Conservation (phyloP, 768 basidiomycete genomes). For the Leccinum boreale region DNA sequence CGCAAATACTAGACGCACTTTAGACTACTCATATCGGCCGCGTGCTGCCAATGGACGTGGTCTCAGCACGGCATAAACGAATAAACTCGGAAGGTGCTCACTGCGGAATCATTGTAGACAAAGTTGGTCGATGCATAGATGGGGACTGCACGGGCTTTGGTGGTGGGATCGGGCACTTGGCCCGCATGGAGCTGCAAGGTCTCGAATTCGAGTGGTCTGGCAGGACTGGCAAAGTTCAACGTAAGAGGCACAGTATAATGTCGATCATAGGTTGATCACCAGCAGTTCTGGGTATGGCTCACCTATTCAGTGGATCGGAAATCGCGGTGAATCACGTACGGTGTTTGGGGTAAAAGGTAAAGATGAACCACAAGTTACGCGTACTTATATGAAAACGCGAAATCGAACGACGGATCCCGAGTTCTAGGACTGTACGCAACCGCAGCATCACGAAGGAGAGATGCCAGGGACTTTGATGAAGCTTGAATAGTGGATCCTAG, state of each 20-base stretch:
- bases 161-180: conserved; percentile 47
- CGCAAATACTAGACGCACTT: conserved; percentile 22
- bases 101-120: conserved; percentile 54
- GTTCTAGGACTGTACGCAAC: conserved; percentile 3
- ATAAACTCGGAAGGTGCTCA: conserved; percentile 16
- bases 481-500: too few relatives aligned
- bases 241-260: too few relatives aligned
- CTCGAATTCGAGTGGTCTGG: conserved; percentile 50
- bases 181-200: conserved; percentile 65
- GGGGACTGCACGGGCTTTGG: conserved; percentile 60
- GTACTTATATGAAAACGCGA: too few relatives aligned
- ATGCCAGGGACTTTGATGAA: too few relatives aligned
- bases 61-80: neutral
- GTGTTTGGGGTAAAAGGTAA: neutral
- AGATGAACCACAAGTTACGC: too few relatives aligned
- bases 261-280: too few relatives aligned
- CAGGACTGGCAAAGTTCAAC: too few relatives aligned
- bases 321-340: conserved; percentile 11
- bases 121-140: conserved; percentile 59
- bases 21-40: conserved; percentile 51
- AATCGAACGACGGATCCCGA: neutral
- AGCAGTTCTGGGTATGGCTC: neutral
- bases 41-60: conserved; percentile 37
- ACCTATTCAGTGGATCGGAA: conserved; percentile 26
- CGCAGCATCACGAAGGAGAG: neutral